phyloP scores from a whole-genome alignment of 179 eudicot genomes.

The Gypsophila paniculata region DNA sequence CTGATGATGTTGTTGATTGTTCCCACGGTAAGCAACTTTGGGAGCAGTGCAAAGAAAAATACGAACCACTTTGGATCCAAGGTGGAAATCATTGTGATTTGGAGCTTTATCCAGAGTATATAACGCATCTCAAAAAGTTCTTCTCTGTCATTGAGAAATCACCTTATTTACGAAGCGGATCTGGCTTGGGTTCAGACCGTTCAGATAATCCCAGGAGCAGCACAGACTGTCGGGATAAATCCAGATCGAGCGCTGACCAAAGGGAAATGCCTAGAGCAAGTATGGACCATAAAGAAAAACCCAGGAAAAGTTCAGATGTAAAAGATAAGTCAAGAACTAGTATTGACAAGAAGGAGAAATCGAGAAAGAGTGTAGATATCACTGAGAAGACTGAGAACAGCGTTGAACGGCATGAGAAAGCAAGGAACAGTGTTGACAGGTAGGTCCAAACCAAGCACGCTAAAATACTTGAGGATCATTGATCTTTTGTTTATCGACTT shows the following conservation, averaged over 20 bases:
- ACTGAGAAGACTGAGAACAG: constrained; percentile 43
- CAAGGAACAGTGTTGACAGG: constrained; percentile 95
- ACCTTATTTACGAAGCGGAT: constrained; percentile 37
- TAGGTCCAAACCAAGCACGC: constrained; percentile 26
- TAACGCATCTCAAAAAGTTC: constrained; percentile 82
- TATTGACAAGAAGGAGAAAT: constrained; percentile 63
- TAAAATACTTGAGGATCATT: background rate
- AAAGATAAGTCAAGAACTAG: constrained; percentile 67
- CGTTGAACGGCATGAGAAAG: constrained; percentile 70
- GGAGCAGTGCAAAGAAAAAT: constrained; percentile 82
- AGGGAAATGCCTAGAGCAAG: constrained; percentile 66
- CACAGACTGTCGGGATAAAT: constrained; percentile 63
- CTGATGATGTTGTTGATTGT: constrained; percentile 89
- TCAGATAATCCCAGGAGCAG: constrained; percentile 58
- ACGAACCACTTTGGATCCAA: constrained; percentile 86
- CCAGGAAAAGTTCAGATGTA: constrained; percentile 50
- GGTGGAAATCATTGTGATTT: constrained; percentile 89
- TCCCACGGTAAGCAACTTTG: constrained; percentile 89
- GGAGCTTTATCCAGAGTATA: constrained; percentile 85
- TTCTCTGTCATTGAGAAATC: constrained; percentile 69
- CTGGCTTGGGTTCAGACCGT: constrained; percentile 38
- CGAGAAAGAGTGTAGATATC: constrained; percentile 52
- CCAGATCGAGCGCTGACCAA: constrained; percentile 66
- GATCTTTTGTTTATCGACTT: background rate
- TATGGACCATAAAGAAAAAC: constrained; percentile 40